Evolutionary conservation across 1,284 basidiomycete species (phyloP).

Genomic region (Veloboletus limbatus): DNA sequence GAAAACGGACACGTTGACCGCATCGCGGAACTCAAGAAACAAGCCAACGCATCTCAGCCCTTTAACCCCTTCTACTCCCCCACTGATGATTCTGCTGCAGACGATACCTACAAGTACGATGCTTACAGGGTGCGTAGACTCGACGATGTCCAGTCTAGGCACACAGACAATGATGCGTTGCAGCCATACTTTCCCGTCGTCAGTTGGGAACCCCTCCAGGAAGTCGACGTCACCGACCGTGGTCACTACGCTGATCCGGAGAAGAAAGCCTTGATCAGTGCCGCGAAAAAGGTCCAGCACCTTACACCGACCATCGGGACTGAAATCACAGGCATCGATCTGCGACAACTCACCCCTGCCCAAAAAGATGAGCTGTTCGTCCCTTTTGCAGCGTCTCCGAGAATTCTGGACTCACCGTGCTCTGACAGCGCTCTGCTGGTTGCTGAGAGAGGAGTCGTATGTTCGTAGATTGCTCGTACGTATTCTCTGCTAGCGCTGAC

Average conservation of each 20-base stretch:
- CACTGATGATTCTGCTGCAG: constrained; percentile 45
- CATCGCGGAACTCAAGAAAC: constrained; percentile 22
- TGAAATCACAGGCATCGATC: constrained; percentile 61
- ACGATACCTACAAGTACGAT: constrained; percentile 54
- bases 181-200: constrained; percentile 67
- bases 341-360: constrained; percentile 52
- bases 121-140: constrained; percentile 53
- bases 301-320: constrained; percentile 65
- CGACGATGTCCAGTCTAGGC: neutral
- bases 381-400: neutral
- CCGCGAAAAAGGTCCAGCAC: constrained; percentile 57
- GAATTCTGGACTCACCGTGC: constrained; percentile 3
- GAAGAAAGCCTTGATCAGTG: constrained; percentile 54
- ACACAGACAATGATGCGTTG: neutral
- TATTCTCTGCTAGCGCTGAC: constrained; percentile 1
- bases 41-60: constrained; percentile 22
- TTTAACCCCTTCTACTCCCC: constrained; percentile 72
- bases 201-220: constrained; percentile 60
- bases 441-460: constrained; percentile 68
- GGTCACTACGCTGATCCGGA: constrained; percentile 58
- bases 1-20: constrained; percentile 14
- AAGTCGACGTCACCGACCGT: constrained; percentile 60
- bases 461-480: constrained; percentile 38
- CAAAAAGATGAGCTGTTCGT: constrained; percentile 70
- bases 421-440: constrained; percentile 56